These are phyloP conservation scores for Fusarium odoratissimum DNA, from an alignment of 2,329 filamentous ascomycete genomes.

Conservation along the genomic window DNA sequence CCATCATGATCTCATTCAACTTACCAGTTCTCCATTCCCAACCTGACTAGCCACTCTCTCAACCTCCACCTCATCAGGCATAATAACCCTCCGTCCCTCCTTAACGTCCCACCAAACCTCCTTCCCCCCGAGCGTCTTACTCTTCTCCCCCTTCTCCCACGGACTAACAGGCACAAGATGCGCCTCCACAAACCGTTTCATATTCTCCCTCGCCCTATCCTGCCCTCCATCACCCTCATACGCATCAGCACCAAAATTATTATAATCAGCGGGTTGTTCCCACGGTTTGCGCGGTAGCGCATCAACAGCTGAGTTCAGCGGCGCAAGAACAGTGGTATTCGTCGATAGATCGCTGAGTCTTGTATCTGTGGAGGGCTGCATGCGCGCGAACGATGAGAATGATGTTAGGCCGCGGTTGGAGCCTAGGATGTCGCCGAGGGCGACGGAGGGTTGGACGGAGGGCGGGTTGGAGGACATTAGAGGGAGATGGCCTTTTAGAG, in stretches of 20 bases:
- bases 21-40: slow-evolving; percentile 83
- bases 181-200: slow-evolving; percentile 84
- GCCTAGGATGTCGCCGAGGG: slow-evolving; percentile 87
- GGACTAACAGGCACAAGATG: slow-evolving; percentile 82
- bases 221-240: slow-evolving; percentile 82
- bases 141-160: slow-evolving; percentile 76
- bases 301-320: slow-evolving; percentile 84
- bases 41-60: slow-evolving; percentile 79
- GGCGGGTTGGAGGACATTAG: slow-evolving; percentile 44
- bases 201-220: slow-evolving; percentile 79
- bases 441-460: slow-evolving; percentile 62
- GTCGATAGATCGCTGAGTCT: slow-evolving; percentile 74
- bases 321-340: slow-evolving; percentile 89
- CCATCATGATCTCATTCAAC: slow-evolving; percentile 36
- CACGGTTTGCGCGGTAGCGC: slow-evolving; percentile 85
- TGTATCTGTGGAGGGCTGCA: slow-evolving; percentile 74
- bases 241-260: slow-evolving; percentile 71
- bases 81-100: slow-evolving; percentile 75
- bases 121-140: slow-evolving; percentile 70
- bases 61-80: slow-evolving; percentile 85
- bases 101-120: slow-evolving; percentile 86
- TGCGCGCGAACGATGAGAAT: slow-evolving; percentile 84
- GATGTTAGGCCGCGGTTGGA: slow-evolving; percentile 82
- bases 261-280: slow-evolving; percentile 82
- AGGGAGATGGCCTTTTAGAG: slow-evolving; percentile 41